A percentile compares a stretch with the other conserved stretches of the same genome.
Conservation (phyloP, 1,139 yeast genomes). For the Wickerhamomyces sp. region DNA sequence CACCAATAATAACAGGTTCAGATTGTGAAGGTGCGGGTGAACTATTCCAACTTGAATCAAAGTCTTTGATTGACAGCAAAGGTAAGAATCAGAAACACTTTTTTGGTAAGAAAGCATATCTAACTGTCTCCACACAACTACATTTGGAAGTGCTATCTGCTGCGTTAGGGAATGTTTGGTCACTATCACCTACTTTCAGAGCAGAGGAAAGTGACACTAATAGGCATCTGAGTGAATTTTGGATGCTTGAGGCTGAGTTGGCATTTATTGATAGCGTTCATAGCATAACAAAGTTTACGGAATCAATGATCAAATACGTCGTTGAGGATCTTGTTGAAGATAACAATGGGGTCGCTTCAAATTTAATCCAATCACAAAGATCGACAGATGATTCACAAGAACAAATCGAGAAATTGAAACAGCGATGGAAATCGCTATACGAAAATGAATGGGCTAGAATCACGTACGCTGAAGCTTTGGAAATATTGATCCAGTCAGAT, state of each 20-base stretch:
- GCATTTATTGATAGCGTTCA: conserved; percentile 55
- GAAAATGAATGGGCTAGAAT: conserved; percentile 57
- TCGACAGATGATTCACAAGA: conserved; percentile 30
- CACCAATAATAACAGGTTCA: conserved; percentile 82
- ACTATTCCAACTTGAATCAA: conserved; percentile 53
- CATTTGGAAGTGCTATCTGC: conserved; percentile 81
- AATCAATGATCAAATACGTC: conserved; percentile 58
- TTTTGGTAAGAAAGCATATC: conserved; percentile 61
- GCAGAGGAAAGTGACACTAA: conserved; percentile 92
- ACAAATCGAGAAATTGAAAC: conserved; percentile 22
- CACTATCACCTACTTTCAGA: conserved; percentile 85
- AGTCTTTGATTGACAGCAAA: conserved; percentile 17
- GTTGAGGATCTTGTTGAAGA: conserved; percentile 35
- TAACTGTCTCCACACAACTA: conserved; percentile 89
- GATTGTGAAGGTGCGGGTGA: conserved; percentile 99
- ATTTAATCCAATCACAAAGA: conserved; percentile 38
- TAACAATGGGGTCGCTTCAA: conserved; percentile 32
- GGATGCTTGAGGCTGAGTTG: conserved; percentile 96
- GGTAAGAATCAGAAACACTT: conserved; percentile 31
- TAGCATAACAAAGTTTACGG: conserved; percentile 64
- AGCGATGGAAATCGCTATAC: conserved; percentile 28
- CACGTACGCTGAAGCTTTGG: conserved; percentile 72
- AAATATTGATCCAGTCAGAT: conserved; percentile 35
- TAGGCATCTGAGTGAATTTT: conserved; percentile 89
- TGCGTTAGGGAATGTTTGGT: conserved; percentile 81